Base-by-base conservation (phyloP, 1,139 yeast species). In the Saccharomycopsis hybrid region DNA sequence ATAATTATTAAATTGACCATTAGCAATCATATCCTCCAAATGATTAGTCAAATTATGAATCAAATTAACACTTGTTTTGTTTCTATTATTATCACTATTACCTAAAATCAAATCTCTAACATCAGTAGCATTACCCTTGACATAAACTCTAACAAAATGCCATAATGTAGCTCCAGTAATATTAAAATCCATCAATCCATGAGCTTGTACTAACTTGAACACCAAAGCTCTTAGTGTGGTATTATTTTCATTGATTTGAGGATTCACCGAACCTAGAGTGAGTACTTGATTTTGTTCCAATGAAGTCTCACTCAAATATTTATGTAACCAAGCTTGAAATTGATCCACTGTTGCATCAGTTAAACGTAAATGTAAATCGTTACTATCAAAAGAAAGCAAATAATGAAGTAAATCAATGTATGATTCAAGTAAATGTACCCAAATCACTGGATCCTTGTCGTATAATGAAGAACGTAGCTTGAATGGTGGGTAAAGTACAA, bases 401-500 rank as follows among this genome's bases (percentile, higher is more conserved):
- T 68, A 74, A 52, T 72, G 70, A 57, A 80, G 71, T 25, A 78
- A 66, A 29, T 63, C 62, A 49, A 82, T 77, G 61, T 82, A 85
- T 3, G 78, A 77, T 56, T 82, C 85, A 13, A 84, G 65, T 32
- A 82, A 65, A 62, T 83, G 88, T 2, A 76, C 83, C 89, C 90
- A 85, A 8, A 85, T 84, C 35, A 85, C 89, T 0, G 94, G 94
- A 60, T 85, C 94, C 57, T 79, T 83, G 59, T 85, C 92, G 7
- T 83, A 81, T 59, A 85, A 68, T 7, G 87, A 80, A 0, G 90
- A 84, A 40, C 92, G 69, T 33, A 85, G 71, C 55, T 76, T 74
- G 65, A 84, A 83, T 1, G 89, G 89, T 2, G 92, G 92, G 54
- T 78, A 85, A 40, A 77, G 76, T 4, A 86, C 85, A 11, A 84